Evolutionary conservation across 2,329 filamentous ascomycete species (phyloP), one percentile per base, ranked within the genome.

Genomic region (Pseudogymnoascus sp.): DNA sequence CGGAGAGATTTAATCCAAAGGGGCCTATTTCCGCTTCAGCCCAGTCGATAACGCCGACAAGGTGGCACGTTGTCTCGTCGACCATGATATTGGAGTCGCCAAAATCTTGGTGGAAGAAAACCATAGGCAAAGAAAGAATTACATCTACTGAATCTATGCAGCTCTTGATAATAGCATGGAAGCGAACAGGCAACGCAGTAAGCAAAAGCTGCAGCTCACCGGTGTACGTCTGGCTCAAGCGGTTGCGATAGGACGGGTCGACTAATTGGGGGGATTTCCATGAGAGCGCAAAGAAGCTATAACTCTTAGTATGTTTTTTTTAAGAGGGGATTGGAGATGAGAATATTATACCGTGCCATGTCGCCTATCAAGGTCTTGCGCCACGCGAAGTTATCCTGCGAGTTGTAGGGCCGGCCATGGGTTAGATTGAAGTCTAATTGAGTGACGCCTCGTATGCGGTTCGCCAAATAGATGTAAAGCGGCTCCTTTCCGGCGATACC

Each of bases 11-110:
- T 0, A 73, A 33, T 3, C 77, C 76, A 65, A 79, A 79, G 6
- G 76, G 75, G n/a, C 70, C 61, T 26, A 78, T 71, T 59, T 73
- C 70, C 2, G 76, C 73, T 66, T 79, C 75, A 0, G 76, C 73
- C 76, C 74, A 80, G 69, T 78, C 76, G 62, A 79, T 70, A 6
- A 79, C 75, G 2, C 77, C 76, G 33, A 69, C 68, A 3, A 79
- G 64, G 66, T 75, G 72, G 67, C 71, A 77, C 33, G 74, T 68
- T 46, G 12, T 60, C 28, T 75, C 68, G 41, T 78, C 70, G 4
- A 79, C 76, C 8, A 78, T 71, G 41, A 78, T 74, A 63, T 79
- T 79, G 69, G 68, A 74, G 28, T 61, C 35, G 22, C 73, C 67
- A 66, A 79, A 76, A 61, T 78, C 75, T 63, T 68, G 66, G 63